Evolutionary conservation across 371 early-diverging fungal genomes (phyloP).

Genomic region (Batrachochytrium dendrobatidis): DNA sequence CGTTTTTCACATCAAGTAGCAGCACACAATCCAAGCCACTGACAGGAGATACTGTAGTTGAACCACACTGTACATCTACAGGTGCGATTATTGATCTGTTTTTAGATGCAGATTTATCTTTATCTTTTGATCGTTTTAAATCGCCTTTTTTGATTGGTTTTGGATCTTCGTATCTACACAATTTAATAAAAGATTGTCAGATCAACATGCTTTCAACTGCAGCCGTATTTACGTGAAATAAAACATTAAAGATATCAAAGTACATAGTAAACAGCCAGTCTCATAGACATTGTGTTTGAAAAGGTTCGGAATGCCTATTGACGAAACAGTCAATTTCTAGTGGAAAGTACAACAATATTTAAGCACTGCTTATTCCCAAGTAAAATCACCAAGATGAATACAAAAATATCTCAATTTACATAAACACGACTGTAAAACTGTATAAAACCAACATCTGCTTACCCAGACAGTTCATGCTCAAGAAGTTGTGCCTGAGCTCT

Average conservation of each 20-base stretch:
- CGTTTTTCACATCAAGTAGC: constrained; percentile 43
- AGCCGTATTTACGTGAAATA: too few relatives aligned
- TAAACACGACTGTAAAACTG: too few relatives aligned
- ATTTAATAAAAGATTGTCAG: not conserved
- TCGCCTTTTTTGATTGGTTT: constrained; percentile 47
- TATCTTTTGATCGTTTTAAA: constrained; percentile 39
- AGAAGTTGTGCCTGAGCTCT: constrained; percentile 42
- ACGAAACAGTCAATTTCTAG: too few relatives aligned
- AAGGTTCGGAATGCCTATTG: too few relatives aligned
- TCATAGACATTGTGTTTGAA: too few relatives aligned
- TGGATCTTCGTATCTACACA: constrained; percentile 46
- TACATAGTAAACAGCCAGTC: too few relatives aligned
- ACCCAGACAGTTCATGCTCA: constrained; percentile 49
- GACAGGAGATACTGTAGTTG: constrained; percentile 10
- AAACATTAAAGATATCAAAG: too few relatives aligned
- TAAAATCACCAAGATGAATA: too few relatives aligned
- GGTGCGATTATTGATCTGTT: constrained; percentile 34
- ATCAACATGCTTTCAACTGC: not conserved
- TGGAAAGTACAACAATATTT: too few relatives aligned
- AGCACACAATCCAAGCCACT: constrained; percentile 43
- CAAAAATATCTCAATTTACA: too few relatives aligned
- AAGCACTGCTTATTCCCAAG: too few relatives aligned
- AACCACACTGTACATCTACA: constrained; percentile 9
- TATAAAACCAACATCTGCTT: not conserved
- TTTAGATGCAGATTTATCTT: constrained; percentile 11